Evolutionary conservation across 1,284 basidiomycete species (phyloP), one percentile per base, ranked within the genome.

Genomic region (Meira nashicola): DNA sequence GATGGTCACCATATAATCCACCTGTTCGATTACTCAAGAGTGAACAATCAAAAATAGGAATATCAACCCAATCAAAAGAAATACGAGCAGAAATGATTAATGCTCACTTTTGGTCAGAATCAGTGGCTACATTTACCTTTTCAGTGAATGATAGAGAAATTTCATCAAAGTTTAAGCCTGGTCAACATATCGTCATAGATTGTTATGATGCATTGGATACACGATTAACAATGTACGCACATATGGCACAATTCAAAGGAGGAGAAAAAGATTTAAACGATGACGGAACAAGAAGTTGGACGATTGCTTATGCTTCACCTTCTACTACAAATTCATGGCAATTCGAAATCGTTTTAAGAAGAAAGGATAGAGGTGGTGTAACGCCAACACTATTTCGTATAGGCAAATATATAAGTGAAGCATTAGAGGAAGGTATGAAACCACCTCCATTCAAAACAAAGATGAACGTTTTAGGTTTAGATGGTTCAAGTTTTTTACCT

Each of bases 211-310:
- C 39, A 19, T 37, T 58, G 23, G 60, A 62, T 33, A 54, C 60
- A 2, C 56, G 60, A 17, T 23, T 62, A 28, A 56, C 44, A 50
- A 15, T 46, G 15, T 62, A 62, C 37, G 7, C 41, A 21, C 59
- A 58, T 17, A 62, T 59, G 60, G 55, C 60, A 6, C 21, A 38
- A n/a, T 46, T 47, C 28, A 2, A 14, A 39, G 60, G 60, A 28
- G 60, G 60, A 21, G 60, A 62, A 19, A 62, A 59, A 46, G 60
- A 62, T 39, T 41, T 62, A 14, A 62, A 62, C 44, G 60, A 62
- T 28, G 60, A 62, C 54, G 60, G 60, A 12, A 54, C 55, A 15
- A 56, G 60, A 11, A 40, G 37, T 21, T 62, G 60, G 60, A 62
- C 60, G 37, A 58, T 61, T 25, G 25, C 54, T 3, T 19, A 39